Evolutionary conservation across 768 basidiomycete genomes (phyloP).

Genomic region (Austroboletus eburneus): DNA sequence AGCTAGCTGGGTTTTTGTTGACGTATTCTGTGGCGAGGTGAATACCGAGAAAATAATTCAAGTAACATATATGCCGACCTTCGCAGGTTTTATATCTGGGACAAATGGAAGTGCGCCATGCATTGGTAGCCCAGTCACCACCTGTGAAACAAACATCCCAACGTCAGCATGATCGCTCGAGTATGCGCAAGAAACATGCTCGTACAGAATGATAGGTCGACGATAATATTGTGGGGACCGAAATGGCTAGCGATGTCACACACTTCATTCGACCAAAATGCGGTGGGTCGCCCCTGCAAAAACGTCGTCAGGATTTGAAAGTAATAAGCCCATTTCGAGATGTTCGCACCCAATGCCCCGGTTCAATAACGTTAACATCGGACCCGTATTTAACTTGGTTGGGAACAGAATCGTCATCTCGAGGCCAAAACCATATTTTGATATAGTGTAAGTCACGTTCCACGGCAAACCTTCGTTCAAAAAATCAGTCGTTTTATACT

Average conservation of each 20-base stretch:
- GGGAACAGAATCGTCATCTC: conserved; percentile 25
- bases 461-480: conserved; percentile 36
- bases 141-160: conserved; percentile 34
- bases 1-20: conserved; percentile 53
- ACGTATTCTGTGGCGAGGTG: conserved; percentile 33
- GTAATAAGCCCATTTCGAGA: background rate
- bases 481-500: too few species aligned
- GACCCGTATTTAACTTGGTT: conserved; percentile 19
- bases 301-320: background rate
- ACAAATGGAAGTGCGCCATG: conserved; percentile 47
- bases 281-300: conserved; percentile 30
- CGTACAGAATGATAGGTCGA: conserved; percentile 61
- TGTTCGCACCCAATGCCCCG: conserved; percentile 30
- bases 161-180: background rate
- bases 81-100: conserved; percentile 41
- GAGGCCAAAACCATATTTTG: conserved; percentile 44
- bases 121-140: conserved; percentile 55
- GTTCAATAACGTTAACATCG: conserved; percentile 13
- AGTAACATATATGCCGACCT: conserved; percentile 35
- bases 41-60: background rate
- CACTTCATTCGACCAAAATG: conserved; percentile 30
- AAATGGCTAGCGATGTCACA: conserved; percentile 38
- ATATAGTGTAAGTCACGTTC: conserved; percentile 33
- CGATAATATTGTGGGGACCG: conserved; percentile 32
- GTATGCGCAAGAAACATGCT: background rate